Base-by-base conservation (phyloP, 2,329 filamentous ascomycete genomes). In the Beauveria medogensis region DNA sequence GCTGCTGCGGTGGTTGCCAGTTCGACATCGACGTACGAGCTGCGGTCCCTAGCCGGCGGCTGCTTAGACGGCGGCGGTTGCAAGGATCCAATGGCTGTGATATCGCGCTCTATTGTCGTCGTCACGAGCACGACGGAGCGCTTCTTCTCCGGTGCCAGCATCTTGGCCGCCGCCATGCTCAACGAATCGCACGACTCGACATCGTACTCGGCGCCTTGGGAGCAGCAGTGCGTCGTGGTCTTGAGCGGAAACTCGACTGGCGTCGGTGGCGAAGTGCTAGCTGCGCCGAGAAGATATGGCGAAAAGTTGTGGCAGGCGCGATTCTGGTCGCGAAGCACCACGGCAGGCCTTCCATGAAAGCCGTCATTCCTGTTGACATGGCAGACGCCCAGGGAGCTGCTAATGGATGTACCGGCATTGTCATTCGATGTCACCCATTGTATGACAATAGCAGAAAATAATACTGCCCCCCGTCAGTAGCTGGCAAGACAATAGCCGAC, bases 361-460 rank as follows among this genome's bases (percentile, higher is more conserved):
- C 54, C 55, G 47, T 53, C 37, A 56, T 24, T 55, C 34, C 47
- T 60, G 43, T 46, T 53, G 28, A 46, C 64, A 54, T 44, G 54
- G 40, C 40, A 63, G 46, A 22, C 62, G 12, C 50, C 34, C 18
- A 55, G 61, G 41, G 65, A 65, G 43, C 52, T 57, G 22, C 61
- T 68, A 62, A 63, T 69, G 18, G 69, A 67, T 14, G 69, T 73
- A 48, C 70, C 73, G n/a, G 72, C 71, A 59, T 73, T 77, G 67
- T 81, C 78, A 51, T 70, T 73, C 16, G 76, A 78, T 0, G 78
- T 81, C 47, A 85, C 78, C 83, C 83, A 87, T 65, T 86, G 83
- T 47, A 87, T 77, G n/a, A 87, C 80, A 3, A 84, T 66, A 22
- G 81, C 80, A 16, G 80, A 83, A 70, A 86, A 85, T 34, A 86